Evolutionary conservation across 495 filamentous ascomycete species (phyloP), one percentile per base, ranked within the genome.

Genomic region (Penicillium alfredii): DNA sequence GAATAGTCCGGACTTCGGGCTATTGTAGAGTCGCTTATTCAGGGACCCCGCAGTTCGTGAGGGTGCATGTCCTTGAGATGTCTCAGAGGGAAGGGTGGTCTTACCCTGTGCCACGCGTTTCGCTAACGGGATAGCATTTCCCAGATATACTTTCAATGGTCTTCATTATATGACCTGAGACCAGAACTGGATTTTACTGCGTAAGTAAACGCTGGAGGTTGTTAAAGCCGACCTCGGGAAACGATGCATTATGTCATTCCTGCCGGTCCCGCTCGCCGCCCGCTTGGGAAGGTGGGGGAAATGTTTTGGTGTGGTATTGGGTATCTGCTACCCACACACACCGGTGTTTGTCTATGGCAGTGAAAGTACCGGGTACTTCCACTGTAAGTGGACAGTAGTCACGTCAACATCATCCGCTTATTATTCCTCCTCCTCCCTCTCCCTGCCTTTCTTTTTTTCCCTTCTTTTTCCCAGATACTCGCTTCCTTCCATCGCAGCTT

Each of bases 191-290:
- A n/a, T n/a, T n/a, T n/a, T n/a, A n/a, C n/a, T n/a, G n/a, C n/a
- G n/a, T n/a, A n/a, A n/a, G n/a, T n/a, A n/a, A n/a, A n/a, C n/a
- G n/a, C n/a, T n/a, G n/a, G n/a, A n/a, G n/a, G n/a, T n/a, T n/a
- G n/a, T n/a, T n/a, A n/a, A n/a, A n/a, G n/a, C n/a, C n/a, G n/a
- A n/a, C n/a, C n/a, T n/a, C n/a, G n/a, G n/a, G n/a, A n/a, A n/a
- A n/a, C n/a, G n/a, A n/a, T n/a, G n/a, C 32, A 49, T 55, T 53
- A 56, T 53, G 53, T 56, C 53, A 56, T 54, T 56, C 37, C 49
- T 42, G 45, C 49, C 47, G 41, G 38, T 48, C 32, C 45, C 36
- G 40, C 30, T 33, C 16, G 22, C 28, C 37, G 45, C 58, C 58
- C 50, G 42, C 49, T 47, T 48, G 51, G 58, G 60, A 41, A 58